Evolutionary conservation across 371 early-diverging fungal genomes (phyloP).

Genomic region (Blakeslea trispora): DNA sequence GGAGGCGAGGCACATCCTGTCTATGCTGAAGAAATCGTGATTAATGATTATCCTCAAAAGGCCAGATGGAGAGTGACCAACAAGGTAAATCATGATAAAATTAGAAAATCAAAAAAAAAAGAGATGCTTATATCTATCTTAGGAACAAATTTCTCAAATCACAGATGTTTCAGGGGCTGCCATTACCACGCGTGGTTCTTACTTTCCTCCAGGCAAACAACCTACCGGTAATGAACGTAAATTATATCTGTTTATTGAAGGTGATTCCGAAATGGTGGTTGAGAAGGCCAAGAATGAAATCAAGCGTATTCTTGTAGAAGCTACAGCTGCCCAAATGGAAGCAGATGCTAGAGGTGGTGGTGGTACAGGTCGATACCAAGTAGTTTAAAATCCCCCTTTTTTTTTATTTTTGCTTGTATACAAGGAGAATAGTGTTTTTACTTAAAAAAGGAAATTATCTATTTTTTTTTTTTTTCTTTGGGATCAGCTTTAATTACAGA

Average conservation of each 20-base stretch:
- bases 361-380: slow-evolving; percentile 51
- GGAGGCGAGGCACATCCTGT: slow-evolving; percentile 41
- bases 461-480: too few relatives aligned
- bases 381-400: too few relatives aligned
- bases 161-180: slow-evolving; percentile 91
- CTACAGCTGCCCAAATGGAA: slow-evolving; percentile 75
- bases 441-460: too few relatives aligned
- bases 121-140: slow-evolving; percentile 7
- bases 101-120: neutral
- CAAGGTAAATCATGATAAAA: slow-evolving; percentile 56
- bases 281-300: slow-evolving; percentile 94
- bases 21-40: slow-evolving; percentile 87
- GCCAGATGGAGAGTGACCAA: slow-evolving; percentile 97
- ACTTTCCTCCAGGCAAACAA: slow-evolving; percentile 84
- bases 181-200: slow-evolving; percentile 92
- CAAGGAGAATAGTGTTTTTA: too few relatives aligned
- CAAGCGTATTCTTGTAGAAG: slow-evolving; percentile 86
- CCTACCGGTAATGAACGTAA: slow-evolving; percentile 80
- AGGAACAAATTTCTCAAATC: slow-evolving; percentile 89
- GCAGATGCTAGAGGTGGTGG: slow-evolving; percentile 60
- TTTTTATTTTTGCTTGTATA: too few relatives aligned
- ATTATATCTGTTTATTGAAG: slow-evolving; percentile 93
- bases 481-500: too few relatives aligned
- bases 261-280: slow-evolving; percentile 85
- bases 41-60: slow-evolving; percentile 97